Evolutionary conservation across 177 flowering plant species (phyloP).

Genomic region (Vitis hybrid): DNA sequence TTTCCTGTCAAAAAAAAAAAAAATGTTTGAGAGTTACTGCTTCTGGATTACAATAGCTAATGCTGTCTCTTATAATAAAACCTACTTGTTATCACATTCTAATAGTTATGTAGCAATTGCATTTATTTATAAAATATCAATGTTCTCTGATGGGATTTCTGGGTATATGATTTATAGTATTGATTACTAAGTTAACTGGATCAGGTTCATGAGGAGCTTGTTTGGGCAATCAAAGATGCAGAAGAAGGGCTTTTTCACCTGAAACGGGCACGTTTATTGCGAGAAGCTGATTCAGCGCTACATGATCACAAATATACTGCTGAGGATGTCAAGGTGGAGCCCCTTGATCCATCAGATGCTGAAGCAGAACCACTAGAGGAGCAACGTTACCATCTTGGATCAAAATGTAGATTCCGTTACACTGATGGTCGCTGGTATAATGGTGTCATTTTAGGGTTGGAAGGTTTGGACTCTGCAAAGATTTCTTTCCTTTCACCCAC

Average conservation of each 20-base stretch:
- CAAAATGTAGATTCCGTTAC: constrained; percentile 89
- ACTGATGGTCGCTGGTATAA: constrained; percentile 91
- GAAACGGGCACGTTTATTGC: constrained; percentile 72
- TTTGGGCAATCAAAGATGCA: constrained; percentile 71
- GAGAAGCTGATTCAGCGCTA: constrained; percentile 52
- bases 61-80: no score
- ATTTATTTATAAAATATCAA: no score
- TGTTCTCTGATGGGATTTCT: no score
- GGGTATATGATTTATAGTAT: no score
- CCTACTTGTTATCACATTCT: no score
- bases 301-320: constrained; percentile 12
- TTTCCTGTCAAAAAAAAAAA: no score
- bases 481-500: constrained; percentile 87
- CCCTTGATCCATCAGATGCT: constrained; percentile 38
- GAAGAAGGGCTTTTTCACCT: constrained; percentile 85
- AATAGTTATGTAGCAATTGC: no score
- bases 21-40: no score
- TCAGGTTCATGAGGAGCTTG: constrained; percentile 85
- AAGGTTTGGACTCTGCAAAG: constrained; percentile 54
- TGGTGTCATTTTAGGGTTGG: constrained; percentile 60
- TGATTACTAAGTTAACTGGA: constrained; percentile 4
- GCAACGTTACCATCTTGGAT: constrained; percentile 50
- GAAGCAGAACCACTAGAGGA: constrained; percentile 59
- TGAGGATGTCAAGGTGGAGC: constrained; percentile 51
- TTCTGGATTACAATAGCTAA: no score